Percentiles rank a stretch among this genome's conserved stretches.
These are phyloP conservation scores for Escallonia herrerae DNA, from an alignment of 129 eudicot species.

Conservation along the genomic window DNA sequence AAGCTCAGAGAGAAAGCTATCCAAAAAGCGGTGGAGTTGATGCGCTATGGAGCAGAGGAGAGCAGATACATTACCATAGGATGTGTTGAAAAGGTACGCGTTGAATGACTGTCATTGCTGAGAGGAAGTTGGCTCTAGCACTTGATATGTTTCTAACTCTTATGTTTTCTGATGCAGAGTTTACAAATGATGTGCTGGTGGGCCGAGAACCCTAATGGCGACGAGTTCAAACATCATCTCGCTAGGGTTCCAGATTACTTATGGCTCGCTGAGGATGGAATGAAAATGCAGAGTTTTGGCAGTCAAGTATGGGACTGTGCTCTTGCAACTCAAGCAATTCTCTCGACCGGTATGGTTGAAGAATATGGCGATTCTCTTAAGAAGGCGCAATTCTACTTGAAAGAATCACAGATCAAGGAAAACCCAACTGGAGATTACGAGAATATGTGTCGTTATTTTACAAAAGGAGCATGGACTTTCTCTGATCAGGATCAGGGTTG, in stretches of 20 bases:
- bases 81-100: conserved; percentile 50
- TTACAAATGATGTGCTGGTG: conserved; percentile 86
- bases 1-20: conserved; percentile 57
- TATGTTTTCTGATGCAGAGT: conserved; percentile 21
- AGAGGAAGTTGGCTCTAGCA: too few relatives aligned
- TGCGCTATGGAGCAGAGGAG: conserved; percentile 52
- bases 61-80: conserved; percentile 60
- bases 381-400: conserved; percentile 48
- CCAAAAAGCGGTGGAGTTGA: conserved; percentile 39
- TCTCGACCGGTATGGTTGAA: conserved; percentile 54
- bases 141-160: neutral
- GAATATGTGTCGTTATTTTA: conserved; percentile 47
- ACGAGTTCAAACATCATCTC: conserved; percentile 51
- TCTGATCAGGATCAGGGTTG: conserved; percentile 70
- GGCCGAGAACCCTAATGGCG: conserved; percentile 58
- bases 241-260: conserved; percentile 64
- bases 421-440: conserved; percentile 44
- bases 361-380: conserved; percentile 67
- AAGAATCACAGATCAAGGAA: conserved; percentile 55
- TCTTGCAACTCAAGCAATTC: conserved; percentile 58
- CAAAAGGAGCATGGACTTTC: conserved; percentile 77
- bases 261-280: conserved; percentile 88
- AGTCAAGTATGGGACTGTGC: conserved; percentile 73
- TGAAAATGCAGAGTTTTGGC: conserved; percentile 68
- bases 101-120: neutral